Evolutionary conservation across 23 red algal species (phyloP).

Genomic region (Agarophyton chilense): DNA sequence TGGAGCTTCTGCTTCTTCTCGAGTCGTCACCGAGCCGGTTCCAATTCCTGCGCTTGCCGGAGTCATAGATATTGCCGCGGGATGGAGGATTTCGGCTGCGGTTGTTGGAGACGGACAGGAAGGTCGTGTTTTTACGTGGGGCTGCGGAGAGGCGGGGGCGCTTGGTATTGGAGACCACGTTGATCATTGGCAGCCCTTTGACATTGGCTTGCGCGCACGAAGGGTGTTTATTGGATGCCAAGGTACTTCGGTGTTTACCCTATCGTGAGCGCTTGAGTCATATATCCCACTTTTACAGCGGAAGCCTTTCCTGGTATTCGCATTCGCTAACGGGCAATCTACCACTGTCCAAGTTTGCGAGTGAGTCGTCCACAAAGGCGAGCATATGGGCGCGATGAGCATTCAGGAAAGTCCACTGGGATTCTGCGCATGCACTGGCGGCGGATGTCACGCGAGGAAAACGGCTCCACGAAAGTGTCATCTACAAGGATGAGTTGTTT

Average conservation of each 20-base stretch:
- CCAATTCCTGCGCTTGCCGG: neutral
- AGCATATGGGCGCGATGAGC: too few relatives aligned
- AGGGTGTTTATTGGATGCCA: conserved; percentile 16
- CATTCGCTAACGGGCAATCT: too few relatives aligned
- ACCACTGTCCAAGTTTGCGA: too few relatives aligned
- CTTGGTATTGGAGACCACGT: conserved; percentile 20
- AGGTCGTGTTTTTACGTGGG: conserved; percentile 32
- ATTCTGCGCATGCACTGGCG: too few relatives aligned
- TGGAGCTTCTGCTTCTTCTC: neutral
- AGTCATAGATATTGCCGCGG: conserved; percentile 38
- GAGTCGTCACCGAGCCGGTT: neutral
- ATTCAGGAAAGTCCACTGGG: too few relatives aligned
- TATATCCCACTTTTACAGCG: too few relatives aligned
- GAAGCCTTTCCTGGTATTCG: too few relatives aligned
- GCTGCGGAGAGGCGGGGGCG: conserved; percentile 28
- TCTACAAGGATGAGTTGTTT: too few relatives aligned
- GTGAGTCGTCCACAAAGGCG: too few relatives aligned
- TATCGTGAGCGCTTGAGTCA: neutral
- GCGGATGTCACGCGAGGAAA: too few relatives aligned
- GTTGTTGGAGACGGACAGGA: neutral
- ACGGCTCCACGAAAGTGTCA: too few relatives aligned
- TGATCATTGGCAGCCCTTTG: conserved; percentile 32
- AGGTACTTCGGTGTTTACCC: conserved; percentile 40
- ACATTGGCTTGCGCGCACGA: conserved; percentile 38
- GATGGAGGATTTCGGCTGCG: conserved; percentile 31